Conservation (phyloP, 306 rosid genomes). For the Lathyrus oleraceus region DNA sequence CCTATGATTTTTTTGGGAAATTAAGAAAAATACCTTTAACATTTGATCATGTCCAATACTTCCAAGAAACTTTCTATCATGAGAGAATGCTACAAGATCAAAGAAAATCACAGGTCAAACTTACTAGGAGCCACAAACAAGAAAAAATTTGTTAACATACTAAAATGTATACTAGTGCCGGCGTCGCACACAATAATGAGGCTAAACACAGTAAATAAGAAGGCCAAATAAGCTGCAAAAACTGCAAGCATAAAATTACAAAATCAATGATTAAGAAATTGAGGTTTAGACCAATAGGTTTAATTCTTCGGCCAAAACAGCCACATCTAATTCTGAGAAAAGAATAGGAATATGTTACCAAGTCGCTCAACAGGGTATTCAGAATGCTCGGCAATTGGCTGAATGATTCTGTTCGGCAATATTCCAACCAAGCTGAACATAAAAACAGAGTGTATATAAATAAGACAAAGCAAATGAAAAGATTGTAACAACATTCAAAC, state of each 20-base stretch:
- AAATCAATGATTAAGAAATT: not conserved
- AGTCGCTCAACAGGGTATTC: conserved; percentile 83
- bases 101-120: conserved; percentile 33
- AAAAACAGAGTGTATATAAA: conserved; percentile 11
- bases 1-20: not conserved
- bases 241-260: no score
- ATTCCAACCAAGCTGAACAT: conserved; percentile 68
- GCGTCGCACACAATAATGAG: conserved; percentile 5
- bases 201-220: not conserved
- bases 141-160: not conserved
- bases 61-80: conserved; percentile 74
- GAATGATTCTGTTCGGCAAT: conserved; percentile 85
- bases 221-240: no score
- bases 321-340: conserved; percentile 3
- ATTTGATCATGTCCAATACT: conserved; percentile 77
- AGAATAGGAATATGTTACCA: conserved; percentile 52
- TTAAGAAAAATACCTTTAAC: conserved; percentile 61
- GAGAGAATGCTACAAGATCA: conserved; percentile 67
- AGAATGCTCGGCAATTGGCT: conserved; percentile 91
- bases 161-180: not conserved
- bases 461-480: conserved; percentile 1
- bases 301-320: not conserved
- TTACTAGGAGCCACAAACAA: not conserved
- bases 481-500: conserved; percentile 20
- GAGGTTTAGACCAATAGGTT: conserved; percentile 5